Base-by-base conservation (phyloP, 139 green algal species). In the Chlamydomonas sphaeroides region DNA sequence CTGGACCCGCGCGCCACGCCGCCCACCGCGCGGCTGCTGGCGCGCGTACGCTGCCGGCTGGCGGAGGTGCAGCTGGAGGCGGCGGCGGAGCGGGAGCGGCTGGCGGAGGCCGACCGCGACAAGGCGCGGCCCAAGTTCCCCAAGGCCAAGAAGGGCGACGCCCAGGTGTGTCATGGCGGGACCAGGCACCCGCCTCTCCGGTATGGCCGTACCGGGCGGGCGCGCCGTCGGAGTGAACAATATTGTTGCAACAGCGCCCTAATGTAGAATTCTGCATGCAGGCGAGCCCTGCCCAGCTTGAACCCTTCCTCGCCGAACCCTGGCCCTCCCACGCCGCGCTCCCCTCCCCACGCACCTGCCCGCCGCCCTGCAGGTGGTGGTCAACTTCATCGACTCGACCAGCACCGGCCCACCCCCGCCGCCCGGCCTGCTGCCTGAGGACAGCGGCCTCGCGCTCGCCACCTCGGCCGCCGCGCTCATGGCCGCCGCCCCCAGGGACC, bases 381-480 rank as follows among this genome's bases (percentile, higher is more conserved):
- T 87, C 0, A 74, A 85, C 42, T 89, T 89, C 75, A 89, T 89
- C 41, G 85, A 89, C 56, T 73, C 76, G 26, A 83, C 79, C 30
- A 61, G 79, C n/a, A 42, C 41, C 30, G 53, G 49, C 2, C 56
- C 61, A 25, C 49, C 71, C 10, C 73, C 78, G 18, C 48, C 56
- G 23, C 65, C 79, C 1, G 49, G 79, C 33, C 35, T 89, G 45
- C 48, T 32, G 3, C 85, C 85, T 3, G 85, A 89, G 76, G 85
- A 89, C 51, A 70, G 30, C 7, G 85, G 72, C 0, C 68, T 89
- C n/a, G 74, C 68, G 17, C 39, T 83, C 25, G 80, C 85, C 41
- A 83, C 56, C 36, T 59, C 36, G 38, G 85, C 85, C 20, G 75
- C 80, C 20, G 63, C 62, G 42, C 42, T 83, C 45, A 63, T 74